These are phyloP conservation scores for Huntiella savannae DNA, from an alignment of 2,329 filamentous ascomycete genomes.

Conservation along the genomic window DNA sequence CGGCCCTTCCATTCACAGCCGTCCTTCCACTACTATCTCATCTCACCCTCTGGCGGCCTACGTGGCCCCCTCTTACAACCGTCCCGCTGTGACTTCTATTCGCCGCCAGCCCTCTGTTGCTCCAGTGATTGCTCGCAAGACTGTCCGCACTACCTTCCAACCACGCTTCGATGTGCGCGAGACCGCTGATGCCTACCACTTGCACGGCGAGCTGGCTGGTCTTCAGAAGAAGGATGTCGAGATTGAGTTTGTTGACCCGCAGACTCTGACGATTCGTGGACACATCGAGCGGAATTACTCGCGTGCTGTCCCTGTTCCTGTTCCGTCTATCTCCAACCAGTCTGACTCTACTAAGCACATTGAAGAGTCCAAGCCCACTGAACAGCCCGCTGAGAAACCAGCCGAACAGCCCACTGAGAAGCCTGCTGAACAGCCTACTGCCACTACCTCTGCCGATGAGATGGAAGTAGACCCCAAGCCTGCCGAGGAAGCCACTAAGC, in stretches of 20 bases:
- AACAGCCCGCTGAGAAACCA: conserved; percentile 21
- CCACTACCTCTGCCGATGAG: conserved; percentile 30
- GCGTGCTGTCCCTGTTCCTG: conserved; percentile 16
- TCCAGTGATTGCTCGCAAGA: conserved; percentile 4
- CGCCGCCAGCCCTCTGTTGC: conserved; percentile 10
- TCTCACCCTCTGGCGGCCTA: background rate
- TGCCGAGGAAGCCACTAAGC: background rate
- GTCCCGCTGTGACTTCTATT: background rate
- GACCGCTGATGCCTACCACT: conserved; percentile 47
- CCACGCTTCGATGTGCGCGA: conserved; percentile 68
- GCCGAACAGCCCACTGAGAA: conserved; percentile 21
- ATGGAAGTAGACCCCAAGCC: conserved; percentile 23
- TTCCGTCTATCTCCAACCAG: conserved; percentile 21
- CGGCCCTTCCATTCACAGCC: conserved; percentile 26
- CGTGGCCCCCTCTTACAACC: background rate
- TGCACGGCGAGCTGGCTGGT: conserved; percentile 64
- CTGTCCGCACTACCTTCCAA: conserved; percentile 36
- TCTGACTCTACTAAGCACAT: conserved; percentile 14
- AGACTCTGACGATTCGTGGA: conserved; percentile 54
- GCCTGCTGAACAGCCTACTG: conserved; percentile 12
- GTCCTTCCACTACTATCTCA: conserved; percentile 13
- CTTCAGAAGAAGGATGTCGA: conserved; percentile 53
- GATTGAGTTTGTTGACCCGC: conserved; percentile 61
- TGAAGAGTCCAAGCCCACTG: conserved; percentile 18
- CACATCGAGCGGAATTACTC: conserved; percentile 45